phyloP scores from a whole-genome alignment of 345 rosid genomes.

The Hibiscus mutabilis region DNA sequence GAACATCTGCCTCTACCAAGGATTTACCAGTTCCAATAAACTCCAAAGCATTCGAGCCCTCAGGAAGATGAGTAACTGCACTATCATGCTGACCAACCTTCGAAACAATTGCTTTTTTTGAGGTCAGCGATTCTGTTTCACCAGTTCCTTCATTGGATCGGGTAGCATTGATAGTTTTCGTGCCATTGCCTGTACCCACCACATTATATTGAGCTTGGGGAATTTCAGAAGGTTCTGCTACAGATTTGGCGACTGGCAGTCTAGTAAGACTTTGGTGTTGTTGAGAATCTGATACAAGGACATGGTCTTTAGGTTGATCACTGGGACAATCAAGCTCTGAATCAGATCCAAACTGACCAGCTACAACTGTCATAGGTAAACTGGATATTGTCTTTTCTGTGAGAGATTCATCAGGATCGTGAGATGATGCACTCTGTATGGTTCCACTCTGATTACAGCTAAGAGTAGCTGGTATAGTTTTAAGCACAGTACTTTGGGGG shows the following conservation, averaged over 20 bases:
- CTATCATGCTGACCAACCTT: background rate
- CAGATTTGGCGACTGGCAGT: background rate
- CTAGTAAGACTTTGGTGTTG: background rate
- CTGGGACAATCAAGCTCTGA: background rate
- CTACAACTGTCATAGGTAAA: background rate
- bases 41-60: background rate
- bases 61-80: conserved; percentile 7
- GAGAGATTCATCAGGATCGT: background rate
- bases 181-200: background rate
- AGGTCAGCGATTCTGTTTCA: background rate
- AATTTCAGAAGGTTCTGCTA: conserved; percentile 6
- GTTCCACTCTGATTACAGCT: conserved; percentile 1
- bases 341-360: background rate
- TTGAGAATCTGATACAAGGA: background rate
- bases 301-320: background rate
- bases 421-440: background rate
- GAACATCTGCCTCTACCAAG: conserved; percentile 7
- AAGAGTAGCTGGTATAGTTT: background rate
- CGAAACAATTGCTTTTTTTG: background rate
- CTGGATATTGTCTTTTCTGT: background rate
- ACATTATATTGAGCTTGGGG: background rate
- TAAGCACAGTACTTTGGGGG: background rate
- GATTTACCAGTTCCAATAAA: background rate
- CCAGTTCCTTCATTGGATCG: background rate
- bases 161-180: background rate